phyloP scores from a whole-genome alignment of 176 grass and related monocot species.

The Juncus inflexus region DNA sequence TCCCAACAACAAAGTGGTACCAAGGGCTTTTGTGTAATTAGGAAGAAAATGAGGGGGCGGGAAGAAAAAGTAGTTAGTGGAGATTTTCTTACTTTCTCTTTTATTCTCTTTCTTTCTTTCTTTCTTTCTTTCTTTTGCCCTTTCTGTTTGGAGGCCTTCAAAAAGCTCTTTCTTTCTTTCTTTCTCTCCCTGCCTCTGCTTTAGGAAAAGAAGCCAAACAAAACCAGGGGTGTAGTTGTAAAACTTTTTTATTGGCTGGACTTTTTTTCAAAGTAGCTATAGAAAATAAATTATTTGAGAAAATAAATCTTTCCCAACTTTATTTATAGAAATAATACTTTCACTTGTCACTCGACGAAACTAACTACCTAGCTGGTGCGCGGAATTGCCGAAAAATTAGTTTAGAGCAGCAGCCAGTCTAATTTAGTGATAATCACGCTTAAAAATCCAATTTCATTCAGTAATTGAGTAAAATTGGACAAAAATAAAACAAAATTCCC shows the following conservation, averaged over 20 bases:
- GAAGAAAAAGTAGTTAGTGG: conserved; percentile 19
- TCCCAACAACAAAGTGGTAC: not conserved
- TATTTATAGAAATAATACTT: too few relatives aligned
- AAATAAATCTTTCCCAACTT: too few relatives aligned
- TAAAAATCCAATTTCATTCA: too few relatives aligned
- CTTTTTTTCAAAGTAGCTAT: too few relatives aligned
- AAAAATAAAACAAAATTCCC: too few relatives aligned
- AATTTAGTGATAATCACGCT: too few relatives aligned
- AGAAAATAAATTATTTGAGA: too few relatives aligned
- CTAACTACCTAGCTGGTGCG: too few relatives aligned
- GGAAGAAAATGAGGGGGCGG: conserved; percentile 1
- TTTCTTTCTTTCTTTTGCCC: conserved; percentile 25
- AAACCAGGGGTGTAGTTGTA: conserved; percentile 10
- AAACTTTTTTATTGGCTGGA: conserved; percentile 18
- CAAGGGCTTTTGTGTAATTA: conserved; percentile 15
- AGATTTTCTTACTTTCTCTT: conserved; percentile 6
- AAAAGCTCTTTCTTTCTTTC: not conserved
- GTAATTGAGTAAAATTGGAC: too few relatives aligned
- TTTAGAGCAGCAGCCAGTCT: too few relatives aligned
- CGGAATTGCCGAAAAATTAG: too few relatives aligned
- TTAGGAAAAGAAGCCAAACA: conserved; percentile 7
- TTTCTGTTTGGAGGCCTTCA: conserved; percentile 15
- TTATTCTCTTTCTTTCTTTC: conserved; percentile 9
- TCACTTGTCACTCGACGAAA: too few relatives aligned
- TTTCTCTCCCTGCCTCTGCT: conserved; percentile 10